Evolutionary conservation across 2,329 filamentous ascomycete genomes (phyloP).

Genomic region (Bipolaris sorokiniana): DNA sequence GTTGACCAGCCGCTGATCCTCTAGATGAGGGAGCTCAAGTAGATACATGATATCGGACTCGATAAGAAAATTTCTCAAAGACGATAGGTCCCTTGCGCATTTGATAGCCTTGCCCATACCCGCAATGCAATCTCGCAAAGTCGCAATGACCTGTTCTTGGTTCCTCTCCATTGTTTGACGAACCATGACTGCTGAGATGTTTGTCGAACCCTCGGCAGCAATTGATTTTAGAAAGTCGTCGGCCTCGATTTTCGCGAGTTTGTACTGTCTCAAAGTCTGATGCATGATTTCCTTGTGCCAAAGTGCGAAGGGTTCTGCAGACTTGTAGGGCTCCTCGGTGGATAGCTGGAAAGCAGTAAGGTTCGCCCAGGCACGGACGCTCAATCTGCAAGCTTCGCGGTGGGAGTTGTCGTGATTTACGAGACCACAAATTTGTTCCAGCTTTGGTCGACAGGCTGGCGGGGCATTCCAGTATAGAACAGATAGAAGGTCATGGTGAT

Average conservation of each 20-base stretch:
- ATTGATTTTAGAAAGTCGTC: constrained; percentile 58
- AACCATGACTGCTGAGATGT: constrained; percentile 56
- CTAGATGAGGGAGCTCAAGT: constrained; percentile 60
- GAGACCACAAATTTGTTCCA: constrained; percentile 60
- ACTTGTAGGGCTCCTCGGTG: constrained; percentile 54
- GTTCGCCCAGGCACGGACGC: constrained; percentile 63
- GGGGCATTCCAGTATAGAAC: constrained; percentile 66
- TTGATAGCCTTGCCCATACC: constrained; percentile 58
- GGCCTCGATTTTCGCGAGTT: constrained; percentile 62
- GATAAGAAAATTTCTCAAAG: constrained; percentile 53
- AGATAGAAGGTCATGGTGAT: constrained; percentile 67
- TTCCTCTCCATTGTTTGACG: constrained; percentile 62
- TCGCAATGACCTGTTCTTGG: constrained; percentile 62
- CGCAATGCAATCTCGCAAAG: constrained; percentile 59
- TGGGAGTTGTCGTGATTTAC: constrained; percentile 65
- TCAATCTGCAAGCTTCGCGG: constrained; percentile 64
- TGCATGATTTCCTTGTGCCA: constrained; percentile 63
- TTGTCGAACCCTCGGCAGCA: constrained; percentile 42
- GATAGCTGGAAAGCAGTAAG: constrained; percentile 64
- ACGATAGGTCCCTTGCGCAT: constrained; percentile 49
- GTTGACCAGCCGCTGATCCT: constrained; percentile 51
- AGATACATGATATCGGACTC: constrained; percentile 54
- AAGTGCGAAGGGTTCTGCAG: constrained; percentile 56
- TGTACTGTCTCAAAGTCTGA: constrained; percentile 61
- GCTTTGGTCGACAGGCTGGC: constrained; percentile 58